Base-by-base conservation (phyloP, 768 basidiomycete species). In the Podaxis sp. region DNA sequence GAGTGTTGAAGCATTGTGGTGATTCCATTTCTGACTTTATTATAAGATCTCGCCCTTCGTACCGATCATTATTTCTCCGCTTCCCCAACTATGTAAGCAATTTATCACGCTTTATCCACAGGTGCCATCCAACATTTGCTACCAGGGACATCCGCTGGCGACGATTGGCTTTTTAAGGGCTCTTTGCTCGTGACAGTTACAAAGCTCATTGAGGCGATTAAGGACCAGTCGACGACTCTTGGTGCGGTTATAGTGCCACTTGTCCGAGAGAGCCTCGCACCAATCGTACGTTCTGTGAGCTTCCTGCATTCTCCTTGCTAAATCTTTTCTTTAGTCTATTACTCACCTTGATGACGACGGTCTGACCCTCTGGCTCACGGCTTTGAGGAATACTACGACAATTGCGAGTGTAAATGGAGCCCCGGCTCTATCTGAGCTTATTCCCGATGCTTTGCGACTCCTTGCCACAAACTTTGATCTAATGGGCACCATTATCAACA, bases 341-440 rank as follows among this genome's bases (percentile, higher is more conserved):
- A 74, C 82, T 38, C 81, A 89, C 64, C 80, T 96, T 24, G 93
- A 96, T 66, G 85, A 86, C 64, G 94, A 96, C 71, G 90, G 85
- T 0, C 71, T 94, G 52, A 79, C 77, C 46, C 82, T 96, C 11
- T 96, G 94, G 94, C 77, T 81, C 24, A 77, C 82, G 36, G 83
- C 90, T 0, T 75, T 95, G 40, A 81, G 87, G 53, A 91, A 92
- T 68, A 82, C 89, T 1, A 71, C 80, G 1, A 76, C 79, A 1
- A 70, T 93, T 7, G 75, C 81, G 11, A 80, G 75, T 63, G 67
- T 74, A n/a, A 73, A 78, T 56, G 82, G 82, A 1, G 75, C 72
- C 17, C 78, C 82, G 0, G 80, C 78, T 41, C 79, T 94, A 24
- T 73, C 86, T 36, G 83, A 86, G 25, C 76, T 96, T 29, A 84